Base-by-base conservation (phyloP, 2,329 filamentous ascomycete species). In the Phaeomoniella chlamydospora region DNA sequence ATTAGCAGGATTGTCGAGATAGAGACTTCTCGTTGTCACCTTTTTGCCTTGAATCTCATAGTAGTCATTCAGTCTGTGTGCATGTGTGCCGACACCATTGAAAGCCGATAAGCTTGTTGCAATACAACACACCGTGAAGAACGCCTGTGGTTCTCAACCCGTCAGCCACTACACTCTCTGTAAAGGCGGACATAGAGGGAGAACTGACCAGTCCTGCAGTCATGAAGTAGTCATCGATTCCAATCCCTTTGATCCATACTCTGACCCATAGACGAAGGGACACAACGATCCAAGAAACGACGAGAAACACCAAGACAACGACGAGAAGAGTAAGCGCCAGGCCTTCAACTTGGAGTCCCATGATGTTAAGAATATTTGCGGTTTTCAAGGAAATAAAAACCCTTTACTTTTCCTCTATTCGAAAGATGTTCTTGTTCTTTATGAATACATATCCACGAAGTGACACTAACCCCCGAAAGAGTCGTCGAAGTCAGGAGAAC, bases 161-260 rank as follows among this genome's bases (percentile, higher is more conserved):
- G n/a, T 26, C 22, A n/a, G 22, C n/a, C 22, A 26, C 6, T 26
- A 26, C 6, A 9, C 9, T 26, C n/a, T n/a, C 22, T n/a, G n/a
- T n/a, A n/a, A n/a, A n/a, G n/a, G n/a, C n/a, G n/a, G n/a, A n/a
- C n/a, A n/a, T 15, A 9, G 12, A 16, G 5, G 29, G 26, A 13
- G 4, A 18, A 41, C 35, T n/a, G 45, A 54, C 49, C 41, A 44
- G 31, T 5, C 51, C 49, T 34, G 48, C 5, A 9, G 56, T 46
- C 53, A 55, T 55, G 3, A 43, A 37, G 1, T 39, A 43, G 38
- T 56, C 53, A 47, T 56, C 53, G 43, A 48, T 47, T 22, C 53
- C 53, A 40, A 56, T 53, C 4, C 42, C 49, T 37, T 49, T 52
- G 13, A 56, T 29, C 30, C 43, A 45, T 29, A 42, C 41, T 3